phyloP scores from a whole-genome alignment of 768 basidiomycete genomes.

The Russula virescens region DNA sequence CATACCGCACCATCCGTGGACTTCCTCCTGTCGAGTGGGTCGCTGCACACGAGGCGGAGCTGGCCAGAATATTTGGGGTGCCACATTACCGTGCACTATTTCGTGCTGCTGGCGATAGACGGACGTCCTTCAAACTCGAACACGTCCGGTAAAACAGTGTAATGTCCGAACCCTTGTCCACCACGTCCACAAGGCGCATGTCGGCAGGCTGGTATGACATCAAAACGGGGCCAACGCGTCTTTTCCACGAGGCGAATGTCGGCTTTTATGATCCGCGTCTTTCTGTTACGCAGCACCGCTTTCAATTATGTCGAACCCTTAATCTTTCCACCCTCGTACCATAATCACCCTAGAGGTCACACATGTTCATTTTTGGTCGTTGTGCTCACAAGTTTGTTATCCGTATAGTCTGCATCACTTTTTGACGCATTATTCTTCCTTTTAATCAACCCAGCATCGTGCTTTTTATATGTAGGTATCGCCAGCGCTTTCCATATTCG shows the following conservation, averaged over 20 bases:
- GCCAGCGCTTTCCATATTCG: slow-evolving; percentile 5
- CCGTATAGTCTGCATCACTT: slow-evolving; percentile 20
- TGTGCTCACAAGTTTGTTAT: slow-evolving; percentile 22
- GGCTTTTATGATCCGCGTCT: slow-evolving; percentile 16
- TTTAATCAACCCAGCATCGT: slow-evolving; percentile 13
- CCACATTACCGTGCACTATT: slow-evolving; percentile 67
- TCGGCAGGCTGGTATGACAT: slow-evolving; percentile 22
- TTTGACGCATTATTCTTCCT: slow-evolving; percentile 17
- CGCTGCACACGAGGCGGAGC: slow-evolving; percentile 55
- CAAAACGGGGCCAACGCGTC: slow-evolving; percentile 26
- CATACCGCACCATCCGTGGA: slow-evolving; percentile 70
- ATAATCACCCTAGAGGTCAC: slow-evolving; percentile 9
- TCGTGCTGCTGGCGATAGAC: slow-evolving; percentile 65
- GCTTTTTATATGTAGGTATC: slow-evolving; percentile 18
- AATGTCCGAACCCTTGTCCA: slow-evolving; percentile 22
- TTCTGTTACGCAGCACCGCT: slow-evolving; percentile 10
- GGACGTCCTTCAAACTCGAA: slow-evolving; percentile 70
- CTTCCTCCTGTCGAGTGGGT: slow-evolving; percentile 77
- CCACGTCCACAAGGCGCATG: slow-evolving; percentile 20
- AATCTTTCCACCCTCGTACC: slow-evolving; percentile 6
- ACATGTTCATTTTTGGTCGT: slow-evolving; percentile 17
- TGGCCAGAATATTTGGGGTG: slow-evolving; percentile 69
- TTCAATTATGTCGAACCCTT: slow-evolving; percentile 10
- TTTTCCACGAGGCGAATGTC: slow-evolving; percentile 23
- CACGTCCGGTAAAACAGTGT: slow-evolving; percentile 34